Evolutionary conservation across 202 grass and related monocot genomes (phyloP), one percentile per base, ranked within the genome.

Genomic region (Brachypodium distachyon): DNA sequence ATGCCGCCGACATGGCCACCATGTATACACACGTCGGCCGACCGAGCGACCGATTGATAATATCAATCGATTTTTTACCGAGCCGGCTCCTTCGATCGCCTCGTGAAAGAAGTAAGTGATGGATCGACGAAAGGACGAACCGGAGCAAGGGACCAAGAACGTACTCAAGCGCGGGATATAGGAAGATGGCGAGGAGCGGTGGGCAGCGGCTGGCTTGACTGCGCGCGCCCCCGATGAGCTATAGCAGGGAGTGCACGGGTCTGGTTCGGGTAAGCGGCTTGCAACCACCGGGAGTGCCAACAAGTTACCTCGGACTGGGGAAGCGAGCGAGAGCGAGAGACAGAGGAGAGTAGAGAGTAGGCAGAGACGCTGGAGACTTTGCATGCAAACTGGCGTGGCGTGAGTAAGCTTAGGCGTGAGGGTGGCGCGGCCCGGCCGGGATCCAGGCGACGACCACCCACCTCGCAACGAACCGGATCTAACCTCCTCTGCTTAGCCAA

Each of bases 131-230:
- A n/a, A n/a, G 12, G 34, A 81, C 12, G 12, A 36, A 12, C 3
- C 61, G 12, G 9, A 76, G 39, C 18, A 33, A 41, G 38, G 34
- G 21, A 81, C 11, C 5, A 29, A 16, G 69, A 27, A 60, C 18
- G 33, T 3, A 29, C 14, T 38, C 8, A 40, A 9, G 23, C 47
- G 60, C 10, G 55, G 25, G 85, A 53, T 83, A 83, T 79, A 79
- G 53, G 37, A 71, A 26, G 66, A 74, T n/a, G 58, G 51, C 48
- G 66, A 58, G 16, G 70, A 66, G 42, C 23, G 61, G 44, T 60
- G 78, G 80, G 75, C 74, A 39, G 80, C 14, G 80, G 74, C 67
- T 79, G 85, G 85, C 80, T 74, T 79, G 85, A 87, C 85, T 68
- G 14, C 28, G 47, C 26, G 27, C 56, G 47, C 1, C 64, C 39